Percentiles rank a stretch among this genome's conserved stretches.
These are phyloP conservation scores for Monosporascus sp. DNA, from an alignment of 2,329 filamentous ascomycete species.

Conservation along the genomic window DNA sequence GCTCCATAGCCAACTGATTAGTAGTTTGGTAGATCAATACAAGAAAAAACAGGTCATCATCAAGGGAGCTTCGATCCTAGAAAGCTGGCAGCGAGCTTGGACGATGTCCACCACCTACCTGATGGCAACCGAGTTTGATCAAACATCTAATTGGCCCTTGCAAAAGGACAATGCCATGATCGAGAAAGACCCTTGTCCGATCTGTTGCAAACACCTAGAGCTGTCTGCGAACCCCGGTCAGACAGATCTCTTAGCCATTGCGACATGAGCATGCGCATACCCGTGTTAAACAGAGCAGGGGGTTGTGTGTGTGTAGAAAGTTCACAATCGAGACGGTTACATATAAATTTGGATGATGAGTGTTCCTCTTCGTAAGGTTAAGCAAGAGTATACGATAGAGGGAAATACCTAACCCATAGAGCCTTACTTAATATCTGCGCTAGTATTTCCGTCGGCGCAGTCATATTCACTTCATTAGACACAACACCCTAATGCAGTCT, in stretches of 20 bases:
- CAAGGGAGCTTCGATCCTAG: too few species aligned
- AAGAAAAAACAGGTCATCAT: background rate
- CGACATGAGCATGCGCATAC: background rate
- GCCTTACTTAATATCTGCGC: too few species aligned
- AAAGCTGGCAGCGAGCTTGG: background rate
- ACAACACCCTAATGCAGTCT: too few species aligned
- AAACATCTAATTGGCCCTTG: background rate
- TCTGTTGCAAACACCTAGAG: background rate
- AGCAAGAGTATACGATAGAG: too few species aligned
- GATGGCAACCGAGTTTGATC: background rate
- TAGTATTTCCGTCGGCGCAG: too few species aligned
- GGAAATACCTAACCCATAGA: too few species aligned
- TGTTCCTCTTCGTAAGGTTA: too few species aligned
- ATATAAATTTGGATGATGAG: too few species aligned
- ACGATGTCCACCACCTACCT: background rate
- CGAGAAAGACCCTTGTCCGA: background rate
- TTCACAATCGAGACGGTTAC: too few species aligned
- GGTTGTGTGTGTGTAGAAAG: background rate
- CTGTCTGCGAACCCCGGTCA: background rate
- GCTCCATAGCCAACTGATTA: background rate
- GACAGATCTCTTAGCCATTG: background rate
- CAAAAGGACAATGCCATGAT: background rate
- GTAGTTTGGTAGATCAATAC: background rate
- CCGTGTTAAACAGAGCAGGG: background rate
- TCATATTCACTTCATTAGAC: too few species aligned